phyloP scores from a whole-genome alignment of 2,329 filamentous ascomycete species.

The Amauroascus verrucosus region DNA sequence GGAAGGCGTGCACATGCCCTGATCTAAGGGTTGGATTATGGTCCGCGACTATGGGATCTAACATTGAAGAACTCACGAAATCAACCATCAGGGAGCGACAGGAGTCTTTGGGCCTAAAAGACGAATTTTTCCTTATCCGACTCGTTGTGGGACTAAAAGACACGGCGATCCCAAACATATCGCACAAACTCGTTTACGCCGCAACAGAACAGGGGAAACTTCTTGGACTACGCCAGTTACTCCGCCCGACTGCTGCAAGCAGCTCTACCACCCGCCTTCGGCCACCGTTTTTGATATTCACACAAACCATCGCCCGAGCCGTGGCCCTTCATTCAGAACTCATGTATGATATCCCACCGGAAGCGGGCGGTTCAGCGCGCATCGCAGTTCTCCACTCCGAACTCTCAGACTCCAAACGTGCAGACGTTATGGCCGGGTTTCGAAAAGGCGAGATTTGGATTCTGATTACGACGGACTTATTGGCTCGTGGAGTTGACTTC shows the following conservation, averaged over 20 bases:
- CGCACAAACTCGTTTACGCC: conserved; percentile 80
- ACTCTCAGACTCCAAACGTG: conserved; percentile 63
- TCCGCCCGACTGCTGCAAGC: conserved; percentile 60
- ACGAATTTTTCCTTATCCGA: conserved; percentile 54
- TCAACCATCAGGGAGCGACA: conserved; percentile 54
- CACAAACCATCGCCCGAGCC: conserved; percentile 87
- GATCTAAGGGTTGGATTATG: conserved; percentile 70
- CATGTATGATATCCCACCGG: conserved; percentile 82
- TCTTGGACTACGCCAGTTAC: conserved; percentile 75
- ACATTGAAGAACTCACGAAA: conserved; percentile 67
- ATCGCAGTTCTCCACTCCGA: conserved; percentile 87
- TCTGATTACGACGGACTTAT: conserved; percentile 86
- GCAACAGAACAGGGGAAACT: conserved; percentile 91
- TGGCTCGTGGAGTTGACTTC: conserved; percentile 90
- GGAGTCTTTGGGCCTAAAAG: conserved; percentile 28
- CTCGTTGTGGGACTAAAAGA: conserved; percentile 95
- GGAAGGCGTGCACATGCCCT: conserved; percentile 63
- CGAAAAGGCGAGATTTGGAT: conserved; percentile 91
- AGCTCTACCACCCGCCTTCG: conserved; percentile 47
- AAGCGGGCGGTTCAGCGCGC: conserved; percentile 72
- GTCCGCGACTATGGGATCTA: conserved; percentile 96
- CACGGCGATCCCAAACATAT: conserved; percentile 83
- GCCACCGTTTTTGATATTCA: conserved; percentile 89
- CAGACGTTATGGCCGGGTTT: conserved; percentile 78
- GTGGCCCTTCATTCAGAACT: conserved; percentile 80